A percentile compares a stretch with the other conserved stretches of the same genome.
phyloP scores from a whole-genome alignment of 805 yeast genomes.

The Ogataea haglerorum region DNA sequence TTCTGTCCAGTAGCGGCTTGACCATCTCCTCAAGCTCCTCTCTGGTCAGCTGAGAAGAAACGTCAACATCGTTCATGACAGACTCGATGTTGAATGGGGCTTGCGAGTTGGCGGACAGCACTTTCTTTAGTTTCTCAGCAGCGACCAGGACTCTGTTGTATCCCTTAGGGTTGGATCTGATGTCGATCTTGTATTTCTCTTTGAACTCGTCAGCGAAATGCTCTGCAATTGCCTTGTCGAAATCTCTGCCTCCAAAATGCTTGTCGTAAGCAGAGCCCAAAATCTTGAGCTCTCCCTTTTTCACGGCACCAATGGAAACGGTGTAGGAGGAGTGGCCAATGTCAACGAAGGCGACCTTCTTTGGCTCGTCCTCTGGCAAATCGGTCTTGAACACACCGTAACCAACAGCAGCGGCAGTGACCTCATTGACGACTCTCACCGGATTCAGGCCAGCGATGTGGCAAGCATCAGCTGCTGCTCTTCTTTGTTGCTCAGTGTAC shows the following conservation, averaged over 20 bases:
- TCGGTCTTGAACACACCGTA: conserved; percentile 98
- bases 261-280: conserved; percentile 91
- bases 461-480: conserved; percentile 94
- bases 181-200: conserved; percentile 89
- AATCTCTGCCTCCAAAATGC: conserved; percentile 97
- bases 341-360: conserved; percentile 89
- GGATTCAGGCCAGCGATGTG: conserved; percentile 96
- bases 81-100: conserved; percentile 97
- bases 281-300: conserved; percentile 93
- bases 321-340: conserved; percentile 96
- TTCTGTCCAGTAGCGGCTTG: conserved; percentile 73
- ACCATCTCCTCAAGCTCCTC: conserved; percentile 91
- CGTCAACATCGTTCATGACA: conserved; percentile 96
- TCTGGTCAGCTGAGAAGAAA: conserved; percentile 82
- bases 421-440: conserved; percentile 95
- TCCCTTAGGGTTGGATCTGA: conserved; percentile 89
- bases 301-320: conserved; percentile 83
- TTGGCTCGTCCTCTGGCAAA: conserved; percentile 89
- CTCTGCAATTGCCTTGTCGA: conserved; percentile 90
- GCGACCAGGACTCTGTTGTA: conserved; percentile 88
- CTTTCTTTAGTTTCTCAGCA: conserved; percentile 92
- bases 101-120: conserved; percentile 88
- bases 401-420: conserved; percentile 98
- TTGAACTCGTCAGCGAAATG: conserved; percentile 93
- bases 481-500: conserved; percentile 96